Base-by-base conservation (phyloP, 345 rosid genomes). In the Populus alba region DNA sequence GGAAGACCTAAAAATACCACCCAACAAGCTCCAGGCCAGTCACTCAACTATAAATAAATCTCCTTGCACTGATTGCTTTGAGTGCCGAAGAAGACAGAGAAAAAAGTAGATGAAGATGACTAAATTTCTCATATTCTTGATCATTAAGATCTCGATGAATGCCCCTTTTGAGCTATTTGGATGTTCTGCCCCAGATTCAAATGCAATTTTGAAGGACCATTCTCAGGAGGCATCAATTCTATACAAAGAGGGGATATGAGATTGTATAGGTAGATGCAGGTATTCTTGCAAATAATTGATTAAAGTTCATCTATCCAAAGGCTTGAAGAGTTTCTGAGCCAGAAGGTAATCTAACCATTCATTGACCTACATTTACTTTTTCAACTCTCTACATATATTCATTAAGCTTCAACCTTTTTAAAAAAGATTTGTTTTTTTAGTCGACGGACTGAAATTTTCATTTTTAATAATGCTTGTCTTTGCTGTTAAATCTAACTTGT, bases 61-160 rank as follows among this genome's bases (percentile, higher is more conserved):
- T 70, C 85, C 91, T 15, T 92, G 97, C 80, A 70, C 78, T 8
- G 90, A 94, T 79, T 92, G 99, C 84, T 93, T 96, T 29, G 86
- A 96, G 72, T 94, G 97, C 85, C 89, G 97, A 80, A 90, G 99
- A 86, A 96, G 90, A 84, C 97, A 88, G 76, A 91, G 99, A 82
- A 90, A 83, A 84, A 84, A 78, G 69, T 75, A 86, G 87, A 75
- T 75, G 73, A 80, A 25, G 22, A 43, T 39, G 27, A 43, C 77
- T 37, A 17, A 22, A 27, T 43, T 71, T 57, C 63, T 72, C 65
- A 73, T 35, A 45, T 61, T 37, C 53, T 8, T 70, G 49, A 53
- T 65, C 39, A 0, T 15, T 17, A 57, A 61, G 73, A 63, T 63
- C 66, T 57, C 27, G 37, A 79, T 3, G 13, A 20, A 12, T 39